Evolutionary conservation across 345 rosid genomes (phyloP).

Genomic region (Brassica nigra): DNA sequence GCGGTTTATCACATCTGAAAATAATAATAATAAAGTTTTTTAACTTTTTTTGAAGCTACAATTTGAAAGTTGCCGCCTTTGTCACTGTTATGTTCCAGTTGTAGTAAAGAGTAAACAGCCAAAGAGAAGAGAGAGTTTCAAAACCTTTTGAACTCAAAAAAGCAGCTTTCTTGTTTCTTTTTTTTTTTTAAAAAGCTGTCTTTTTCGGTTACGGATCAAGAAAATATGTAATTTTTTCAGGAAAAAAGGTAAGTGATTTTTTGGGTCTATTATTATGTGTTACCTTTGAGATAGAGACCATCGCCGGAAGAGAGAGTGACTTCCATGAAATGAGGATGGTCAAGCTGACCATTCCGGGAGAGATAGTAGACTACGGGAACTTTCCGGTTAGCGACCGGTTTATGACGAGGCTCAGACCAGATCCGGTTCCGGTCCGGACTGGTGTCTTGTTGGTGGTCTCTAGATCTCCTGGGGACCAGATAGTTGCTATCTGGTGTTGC

Average conservation of each 20-base stretch:
- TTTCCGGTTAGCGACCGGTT: conserved; percentile 44
- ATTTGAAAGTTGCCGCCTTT: conserved; percentile 34
- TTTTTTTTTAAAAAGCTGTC: neutral
- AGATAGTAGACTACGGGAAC: conserved; percentile 88
- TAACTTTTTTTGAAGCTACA: conserved; percentile 15
- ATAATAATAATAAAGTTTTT: neutral
- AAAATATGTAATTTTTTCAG: neutral
- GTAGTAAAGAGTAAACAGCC: conserved; percentile 24
- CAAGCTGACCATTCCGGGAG: conserved; percentile 85
- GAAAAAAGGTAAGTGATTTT: neutral
- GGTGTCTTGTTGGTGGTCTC: conserved; percentile 44
- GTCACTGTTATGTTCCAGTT: conserved; percentile 19
- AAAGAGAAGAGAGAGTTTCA: conserved; percentile 23
- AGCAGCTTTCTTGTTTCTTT: conserved; percentile 12
- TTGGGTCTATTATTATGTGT: neutral
- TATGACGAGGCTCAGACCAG: conserved; percentile 55
- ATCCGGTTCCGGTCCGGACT: conserved; percentile 74
- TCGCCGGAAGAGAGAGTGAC: conserved; percentile 72
- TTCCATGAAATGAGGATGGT: conserved; percentile 98
- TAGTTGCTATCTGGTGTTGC: conserved; percentile 34
- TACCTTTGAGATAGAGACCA: conserved; percentile 86
- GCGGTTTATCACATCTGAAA: conserved; percentile 78
- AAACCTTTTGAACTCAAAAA: conserved; percentile 29
- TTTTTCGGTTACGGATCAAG: neutral
- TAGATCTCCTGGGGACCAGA: conserved; percentile 50